phyloP scores from a whole-genome alignment of 169 alveolate genomes.

The Plasmodium coatneyi region DNA sequence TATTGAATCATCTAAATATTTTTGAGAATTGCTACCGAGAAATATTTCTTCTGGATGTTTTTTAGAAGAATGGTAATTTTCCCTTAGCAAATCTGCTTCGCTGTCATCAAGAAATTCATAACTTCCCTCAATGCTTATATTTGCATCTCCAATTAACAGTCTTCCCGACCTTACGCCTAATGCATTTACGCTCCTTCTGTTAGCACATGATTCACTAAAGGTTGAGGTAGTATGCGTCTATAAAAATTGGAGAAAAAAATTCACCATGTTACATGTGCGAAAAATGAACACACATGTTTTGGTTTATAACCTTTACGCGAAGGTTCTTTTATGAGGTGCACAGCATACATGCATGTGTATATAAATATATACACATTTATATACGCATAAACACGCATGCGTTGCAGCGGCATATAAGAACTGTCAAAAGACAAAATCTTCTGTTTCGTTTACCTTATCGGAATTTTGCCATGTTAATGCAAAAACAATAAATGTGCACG shows the following conservation, averaged over 20 bases:
- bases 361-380: no score
- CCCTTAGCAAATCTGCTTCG: not conserved
- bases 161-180: not conserved
- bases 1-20: not conserved
- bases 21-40: not conserved
- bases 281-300: not conserved
- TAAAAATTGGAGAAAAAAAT: not conserved
- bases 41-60: not conserved
- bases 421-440: not conserved
- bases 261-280: not conserved
- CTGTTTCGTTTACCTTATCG: not conserved
- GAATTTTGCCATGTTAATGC: not conserved
- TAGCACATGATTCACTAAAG: conserved; percentile 5
- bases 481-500: not conserved
- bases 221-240: not conserved
- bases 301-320: not conserved
- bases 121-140: not conserved
- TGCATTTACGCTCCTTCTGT: not conserved
- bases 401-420: not conserved
- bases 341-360: not conserved
- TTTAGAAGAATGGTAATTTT: not conserved
- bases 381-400: not conserved
- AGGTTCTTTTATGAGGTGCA: not conserved
- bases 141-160: not conserved
- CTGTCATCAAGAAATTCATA: not conserved